These are phyloP conservation scores for Micromonas commoda DNA, from an alignment of 139 green algal genomes.

Conservation along the genomic window DNA sequence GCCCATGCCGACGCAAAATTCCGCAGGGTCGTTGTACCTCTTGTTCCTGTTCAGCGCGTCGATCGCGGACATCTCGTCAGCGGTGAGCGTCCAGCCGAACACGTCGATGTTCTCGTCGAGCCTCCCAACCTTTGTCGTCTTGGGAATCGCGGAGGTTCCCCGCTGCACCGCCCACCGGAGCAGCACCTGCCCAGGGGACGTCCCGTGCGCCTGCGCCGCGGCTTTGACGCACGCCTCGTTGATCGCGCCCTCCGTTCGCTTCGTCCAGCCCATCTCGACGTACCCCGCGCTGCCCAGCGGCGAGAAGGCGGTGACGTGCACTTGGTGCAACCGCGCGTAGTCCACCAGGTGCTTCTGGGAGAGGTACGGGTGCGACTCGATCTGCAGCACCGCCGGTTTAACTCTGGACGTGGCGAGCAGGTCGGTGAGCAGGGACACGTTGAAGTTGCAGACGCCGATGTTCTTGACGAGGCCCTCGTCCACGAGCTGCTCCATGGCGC, in stretches of 20 bases:
- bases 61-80: too few species aligned
- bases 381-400: slow-evolving; percentile 10
- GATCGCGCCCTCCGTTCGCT: slow-evolving; percentile 28
- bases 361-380: slow-evolving; percentile 32
- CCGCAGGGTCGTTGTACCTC: too few species aligned
- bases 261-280: slow-evolving; percentile 38
- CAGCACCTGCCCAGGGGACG: slow-evolving; percentile 48
- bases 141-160: slow-evolving; percentile 71
- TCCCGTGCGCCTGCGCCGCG: background rate
- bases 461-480: slow-evolving; percentile 57
- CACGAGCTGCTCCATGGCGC: slow-evolving; percentile 59
- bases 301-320: slow-evolving; percentile 53
- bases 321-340: background rate
- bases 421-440: slow-evolving; percentile 15
- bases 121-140: slow-evolving; percentile 39
- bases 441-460: slow-evolving; percentile 84
- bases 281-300: slow-evolving; percentile 58
- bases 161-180: slow-evolving; percentile 65
- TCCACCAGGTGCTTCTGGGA: slow-evolving; percentile 21
- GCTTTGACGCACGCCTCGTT: background rate
- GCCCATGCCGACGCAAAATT: too few species aligned
- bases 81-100: slow-evolving; percentile 31
- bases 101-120: slow-evolving; percentile 38
- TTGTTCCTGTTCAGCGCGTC: too few species aligned
- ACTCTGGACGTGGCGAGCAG: slow-evolving; percentile 20